Evolutionary conservation across 1,139 yeast genomes (phyloP).

Genomic region (Nakaseomyces sp.): DNA sequence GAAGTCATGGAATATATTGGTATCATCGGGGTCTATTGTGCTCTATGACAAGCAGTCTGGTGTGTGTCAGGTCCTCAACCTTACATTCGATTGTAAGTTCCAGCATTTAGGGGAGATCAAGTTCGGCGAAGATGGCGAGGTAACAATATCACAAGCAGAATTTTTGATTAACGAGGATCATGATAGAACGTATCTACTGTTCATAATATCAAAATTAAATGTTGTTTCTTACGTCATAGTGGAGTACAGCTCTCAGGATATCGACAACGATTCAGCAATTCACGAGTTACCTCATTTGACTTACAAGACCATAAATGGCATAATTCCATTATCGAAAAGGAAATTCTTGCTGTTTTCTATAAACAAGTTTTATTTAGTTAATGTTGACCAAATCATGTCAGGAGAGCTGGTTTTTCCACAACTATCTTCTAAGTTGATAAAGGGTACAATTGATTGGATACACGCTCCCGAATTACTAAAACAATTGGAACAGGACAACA

Average conservation of each 20-base stretch:
- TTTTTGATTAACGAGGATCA: not conserved
- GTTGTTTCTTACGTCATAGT: not conserved
- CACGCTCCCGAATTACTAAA: slow-evolving; percentile 16
- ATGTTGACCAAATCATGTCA: slow-evolving; percentile 26
- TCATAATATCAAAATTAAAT: not conserved
- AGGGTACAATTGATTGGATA: slow-evolving; percentile 17
- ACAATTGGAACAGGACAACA: slow-evolving; percentile 10
- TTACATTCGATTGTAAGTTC: not conserved
- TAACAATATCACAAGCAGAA: not conserved
- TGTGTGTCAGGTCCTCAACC: not conserved
- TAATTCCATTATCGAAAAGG: not conserved
- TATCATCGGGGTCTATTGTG: not conserved
- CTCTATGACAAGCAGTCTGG: not conserved
- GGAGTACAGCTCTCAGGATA: not conserved
- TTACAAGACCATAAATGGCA: not conserved
- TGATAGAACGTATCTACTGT: not conserved
- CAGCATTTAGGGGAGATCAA: not conserved
- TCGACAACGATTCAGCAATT: not conserved
- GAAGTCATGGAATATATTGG: not conserved
- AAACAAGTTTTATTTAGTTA: slow-evolving; percentile 12
- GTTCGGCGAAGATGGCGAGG: not conserved
- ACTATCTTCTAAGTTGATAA: slow-evolving; percentile 12
- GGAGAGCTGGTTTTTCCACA: slow-evolving; percentile 20
- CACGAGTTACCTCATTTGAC: not conserved
- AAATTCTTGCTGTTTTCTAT: not conserved